A percentile compares a stretch with the other conserved stretches of the same genome.
These are phyloP conservation scores for Tricholoma hemisulphureum DNA, from an alignment of 768 basidiomycete genomes.

Conservation along the genomic window DNA sequence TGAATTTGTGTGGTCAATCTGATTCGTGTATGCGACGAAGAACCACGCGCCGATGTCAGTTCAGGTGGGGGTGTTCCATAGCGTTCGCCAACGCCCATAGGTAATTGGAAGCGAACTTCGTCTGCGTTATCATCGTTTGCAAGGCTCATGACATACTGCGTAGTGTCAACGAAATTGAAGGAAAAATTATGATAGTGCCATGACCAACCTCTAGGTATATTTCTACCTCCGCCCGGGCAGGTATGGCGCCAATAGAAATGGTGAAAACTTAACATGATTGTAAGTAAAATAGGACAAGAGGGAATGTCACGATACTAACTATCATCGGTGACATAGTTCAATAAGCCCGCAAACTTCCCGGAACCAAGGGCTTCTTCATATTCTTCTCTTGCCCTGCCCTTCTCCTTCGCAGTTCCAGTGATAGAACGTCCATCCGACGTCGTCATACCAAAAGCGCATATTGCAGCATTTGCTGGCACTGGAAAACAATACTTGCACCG, in stretches of 20 bases:
- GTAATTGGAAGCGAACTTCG: slow-evolving; percentile 54
- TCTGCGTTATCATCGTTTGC: slow-evolving; percentile 48
- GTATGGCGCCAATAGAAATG: slow-evolving; percentile 56
- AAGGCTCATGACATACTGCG: slow-evolving; percentile 53
- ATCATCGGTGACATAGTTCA: slow-evolving; percentile 52
- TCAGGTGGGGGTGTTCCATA: slow-evolving; percentile 48
- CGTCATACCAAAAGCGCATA: slow-evolving; percentile 54
- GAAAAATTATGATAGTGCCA: neutral
- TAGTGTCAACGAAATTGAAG: neutral
- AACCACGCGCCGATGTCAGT: slow-evolving; percentile 30
- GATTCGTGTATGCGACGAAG: slow-evolving; percentile 33
- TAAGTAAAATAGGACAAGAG: neutral
- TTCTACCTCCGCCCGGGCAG: slow-evolving; percentile 38
- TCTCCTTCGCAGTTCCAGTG: slow-evolving; percentile 49
- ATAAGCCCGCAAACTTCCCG: slow-evolving; percentile 43
- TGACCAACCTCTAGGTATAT: slow-evolving; percentile 42
- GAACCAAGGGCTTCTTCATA: slow-evolving; percentile 39
- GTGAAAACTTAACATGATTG: slow-evolving; percentile 44
- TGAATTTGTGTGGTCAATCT: slow-evolving; percentile 46
- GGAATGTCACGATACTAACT: slow-evolving; percentile 32
- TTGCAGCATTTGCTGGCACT: slow-evolving; percentile 51
- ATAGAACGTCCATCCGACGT: slow-evolving; percentile 43
- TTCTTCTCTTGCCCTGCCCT: slow-evolving; percentile 37
- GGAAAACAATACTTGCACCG: slow-evolving; percentile 59
- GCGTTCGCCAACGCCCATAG: slow-evolving; percentile 47